phyloP scores from a whole-genome alignment of 352 stramenopile species.

The Phytophthora pseudosyringae region DNA sequence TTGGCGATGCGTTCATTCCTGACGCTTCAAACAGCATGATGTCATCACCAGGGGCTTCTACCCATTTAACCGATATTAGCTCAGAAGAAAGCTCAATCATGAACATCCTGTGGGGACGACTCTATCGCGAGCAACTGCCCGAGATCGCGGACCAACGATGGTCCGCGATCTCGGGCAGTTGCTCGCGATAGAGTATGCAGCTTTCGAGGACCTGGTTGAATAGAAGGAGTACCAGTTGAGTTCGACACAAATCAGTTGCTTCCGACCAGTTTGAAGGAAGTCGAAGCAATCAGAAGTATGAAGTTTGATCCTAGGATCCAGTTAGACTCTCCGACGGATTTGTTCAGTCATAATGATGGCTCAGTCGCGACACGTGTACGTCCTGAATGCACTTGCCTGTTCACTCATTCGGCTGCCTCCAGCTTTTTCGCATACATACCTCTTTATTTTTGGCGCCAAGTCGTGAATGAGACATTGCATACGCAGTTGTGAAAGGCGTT shows the following conservation, averaged over 20 bases:
- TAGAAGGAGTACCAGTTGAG: neutral
- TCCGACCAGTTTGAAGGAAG: constrained; percentile 7
- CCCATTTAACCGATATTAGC: neutral
- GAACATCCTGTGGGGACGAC: too few relatives aligned
- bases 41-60: neutral
- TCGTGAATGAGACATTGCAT: constrained; percentile 15
- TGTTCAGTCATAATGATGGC: constrained; percentile 7
- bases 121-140: too few relatives aligned
- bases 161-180: too few relatives aligned
- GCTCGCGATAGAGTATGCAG: too few relatives aligned
- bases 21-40: constrained; percentile 4
- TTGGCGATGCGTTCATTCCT: neutral
- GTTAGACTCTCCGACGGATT: constrained; percentile 4
- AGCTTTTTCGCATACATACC: neutral
- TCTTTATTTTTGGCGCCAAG: constrained; percentile 15
- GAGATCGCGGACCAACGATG: too few relatives aligned
- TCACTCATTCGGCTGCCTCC: constrained; percentile 15
- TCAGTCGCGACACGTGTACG: constrained; percentile 4
- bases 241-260: constrained; percentile 5
- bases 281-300: constrained; percentile 15
- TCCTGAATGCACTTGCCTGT: constrained; percentile 4
- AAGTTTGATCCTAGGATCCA: constrained; percentile 6
- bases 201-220: constrained; percentile 4
- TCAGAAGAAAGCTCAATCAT: neutral
- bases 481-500: neutral